Conservation (phyloP, 1,139 yeast species). For the Saccharomyces hybrid region DNA sequence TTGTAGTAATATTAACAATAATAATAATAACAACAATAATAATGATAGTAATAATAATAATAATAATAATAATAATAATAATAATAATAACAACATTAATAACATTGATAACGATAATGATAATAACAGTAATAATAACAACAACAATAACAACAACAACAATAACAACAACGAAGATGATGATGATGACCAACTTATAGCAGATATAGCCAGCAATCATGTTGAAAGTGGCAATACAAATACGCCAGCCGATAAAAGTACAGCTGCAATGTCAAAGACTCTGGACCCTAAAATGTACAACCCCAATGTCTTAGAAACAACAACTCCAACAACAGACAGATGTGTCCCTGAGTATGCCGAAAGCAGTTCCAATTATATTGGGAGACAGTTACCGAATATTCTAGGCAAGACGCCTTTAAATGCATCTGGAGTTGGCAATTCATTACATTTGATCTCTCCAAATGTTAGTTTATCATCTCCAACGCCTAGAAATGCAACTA, state of each 20-base stretch:
- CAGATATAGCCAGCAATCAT: constrained; percentile 1
- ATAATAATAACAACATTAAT: constrained; percentile 6
- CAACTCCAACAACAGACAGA: background rate
- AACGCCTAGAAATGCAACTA: background rate
- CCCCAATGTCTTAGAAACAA: background rate
- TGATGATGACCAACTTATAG: constrained; percentile 3
- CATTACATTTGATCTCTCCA: background rate
- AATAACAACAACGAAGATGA: background rate
- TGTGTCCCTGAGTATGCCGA: constrained; percentile 2
- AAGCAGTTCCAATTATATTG: constrained; percentile 9
- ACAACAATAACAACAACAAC: background rate
- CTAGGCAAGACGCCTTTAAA: constrained; percentile 19
- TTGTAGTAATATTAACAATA: background rate
- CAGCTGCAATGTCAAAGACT: background rate
- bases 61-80: constrained; percentile 1
- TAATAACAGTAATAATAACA: no score
- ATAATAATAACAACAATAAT: constrained; percentile 1
- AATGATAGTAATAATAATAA: background rate
- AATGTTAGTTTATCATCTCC: background rate
- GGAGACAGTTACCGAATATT: constrained; percentile 9
- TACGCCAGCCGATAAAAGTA: constrained; percentile 3
- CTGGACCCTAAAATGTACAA: background rate
- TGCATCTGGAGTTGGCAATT: background rate
- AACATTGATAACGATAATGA: background rate
- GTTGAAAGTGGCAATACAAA: background rate